Evolutionary conservation across 202 grass and related monocot genomes (phyloP), one percentile per base, ranked within the genome.

Genomic region (Eragrostis tef): DNA sequence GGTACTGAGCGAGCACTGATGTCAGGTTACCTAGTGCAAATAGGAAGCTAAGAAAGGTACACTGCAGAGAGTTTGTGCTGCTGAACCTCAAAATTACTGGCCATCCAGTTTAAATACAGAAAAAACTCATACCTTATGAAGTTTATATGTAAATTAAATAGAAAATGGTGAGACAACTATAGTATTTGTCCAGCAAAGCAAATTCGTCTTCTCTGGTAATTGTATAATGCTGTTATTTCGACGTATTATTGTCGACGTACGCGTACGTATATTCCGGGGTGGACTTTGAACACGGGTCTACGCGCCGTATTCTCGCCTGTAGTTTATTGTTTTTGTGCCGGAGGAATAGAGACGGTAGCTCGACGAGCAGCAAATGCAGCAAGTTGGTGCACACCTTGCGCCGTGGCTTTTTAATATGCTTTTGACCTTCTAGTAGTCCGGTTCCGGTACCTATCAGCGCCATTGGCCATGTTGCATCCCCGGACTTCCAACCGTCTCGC

Each of bases 341-440:
- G 61, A 39, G 46, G 52, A 47, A 76, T 57, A 45, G 27, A 75
- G 19, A 80, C 61, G 83, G 17, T 41, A 63, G n/a, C 16, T 64
- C 50, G 25, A 64, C 48, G 59, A 59, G 59, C 74, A 58, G 54
- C 54, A 24, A 24, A 39, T 13, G 21, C 27, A 17, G 49, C 73
- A 78, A 82, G 83, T 86, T 78, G 79, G 73, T 78, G 78, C 66
- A 73, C 83, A 78, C 73, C 83, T 78, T 78, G 83, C 60, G 70
- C 44, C 49, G 61, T 51, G 67, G 17, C 79, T 49, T 89, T 89
- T 83, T 75, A 39, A 39, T 39, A 86, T 86, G 88, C 84, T 83
- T 83, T 86, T 90, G 88, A 80, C 84, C 88, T 57, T 86, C 79
- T 83, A 65, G 84, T 86, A 82, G 72, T 74, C 84, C 44, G 44